Base-by-base conservation (phyloP, 805 yeast species). In the Groenewaldozyma tartarivorans region DNA sequence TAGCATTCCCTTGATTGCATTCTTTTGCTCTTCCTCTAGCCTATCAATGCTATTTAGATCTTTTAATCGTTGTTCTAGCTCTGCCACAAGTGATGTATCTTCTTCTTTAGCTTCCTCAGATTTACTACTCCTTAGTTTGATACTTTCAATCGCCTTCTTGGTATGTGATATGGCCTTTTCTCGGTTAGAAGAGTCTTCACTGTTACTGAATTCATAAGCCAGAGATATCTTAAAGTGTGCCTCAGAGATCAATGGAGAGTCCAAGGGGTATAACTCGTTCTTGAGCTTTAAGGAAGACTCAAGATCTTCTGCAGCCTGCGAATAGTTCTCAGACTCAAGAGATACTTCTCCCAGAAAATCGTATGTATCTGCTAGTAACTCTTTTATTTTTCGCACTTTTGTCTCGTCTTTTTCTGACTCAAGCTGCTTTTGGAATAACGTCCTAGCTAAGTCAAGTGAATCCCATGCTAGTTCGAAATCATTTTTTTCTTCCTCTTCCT, bases 391-490 rank as follows among this genome's bases (percentile, higher is more conserved):
- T 50, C 29, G 39, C 17, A 37, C 27, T 4, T 22, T 32, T 4
- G 33, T 7, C 5, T 42, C 39, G 51, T 42, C 54, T 22, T 48
- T 56, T 24, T 24, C 29, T 24, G 29, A 24, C 29, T 24, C 29
- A 3, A 74, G 51, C 40, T 67, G 55, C 35, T 66, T 58, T 54
- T 75, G 78, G 50, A 75, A 81, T 34, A 82, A 57, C 2, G 80
- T 69, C 47, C 96, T 71, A 2, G 95, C 73, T 31, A 84, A 66
- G 55, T 88, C 95, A 16, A 87, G 63, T 5, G 84, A 72, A 27
- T 83, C 92, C 92, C 95, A 83, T 0, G 96, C 94, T 15, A 79
- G 74, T 56, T 82, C 94, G 53, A 90, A 84, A 52, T 81, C 94
- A 15, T 77, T 69, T 48, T 78, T 82, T 32, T 74, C 74, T 24